These are phyloP conservation scores for Amylostereum chailletii DNA, from an alignment of 1,284 basidiomycete species.

Conservation along the genomic window DNA sequence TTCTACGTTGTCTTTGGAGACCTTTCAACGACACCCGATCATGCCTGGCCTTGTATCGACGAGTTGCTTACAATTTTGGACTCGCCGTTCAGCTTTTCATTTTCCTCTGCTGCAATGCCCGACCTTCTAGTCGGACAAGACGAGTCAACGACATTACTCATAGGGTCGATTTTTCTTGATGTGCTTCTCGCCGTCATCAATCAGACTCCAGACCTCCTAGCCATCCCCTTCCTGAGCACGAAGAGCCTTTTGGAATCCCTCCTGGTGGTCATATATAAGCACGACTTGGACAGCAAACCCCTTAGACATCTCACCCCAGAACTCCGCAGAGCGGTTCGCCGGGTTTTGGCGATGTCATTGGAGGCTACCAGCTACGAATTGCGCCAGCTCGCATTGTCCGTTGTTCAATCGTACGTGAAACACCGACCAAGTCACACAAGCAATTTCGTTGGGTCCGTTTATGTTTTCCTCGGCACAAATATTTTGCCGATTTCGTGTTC, in stretches of 20 bases:
- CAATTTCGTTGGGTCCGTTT: conserved; percentile 37
- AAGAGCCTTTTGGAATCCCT: conserved; percentile 54
- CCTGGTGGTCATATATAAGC: conserved; percentile 60
- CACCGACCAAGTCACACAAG: conserved; percentile 45
- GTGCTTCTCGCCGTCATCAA: conserved; percentile 41
- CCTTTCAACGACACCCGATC: conserved; percentile 30
- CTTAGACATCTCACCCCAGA: conserved; percentile 43
- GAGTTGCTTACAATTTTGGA: conserved; percentile 52
- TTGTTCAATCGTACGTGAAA: conserved; percentile 53
- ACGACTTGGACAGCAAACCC: conserved; percentile 48
- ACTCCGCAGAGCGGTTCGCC: conserved; percentile 42
- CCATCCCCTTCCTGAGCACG: conserved; percentile 41
- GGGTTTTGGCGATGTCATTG: conserved; percentile 41
- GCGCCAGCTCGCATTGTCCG: conserved; percentile 51
- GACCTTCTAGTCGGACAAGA: conserved; percentile 35
- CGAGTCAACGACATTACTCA: conserved; percentile 31
- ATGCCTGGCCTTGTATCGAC: conserved; percentile 45
- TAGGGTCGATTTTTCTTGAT: conserved; percentile 59
- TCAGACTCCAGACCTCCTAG: conserved; percentile 30
- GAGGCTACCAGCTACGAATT: conserved; percentile 53
- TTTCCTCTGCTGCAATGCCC: conserved; percentile 42
- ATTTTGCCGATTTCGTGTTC: conserved; percentile 2
- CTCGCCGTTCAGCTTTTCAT: conserved; percentile 36
- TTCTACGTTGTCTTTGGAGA: conserved; percentile 47
- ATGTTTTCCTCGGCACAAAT: conserved; percentile 12